A percentile compares a stretch with the other conserved stretches of the same genome.
Conservation (phyloP, 768 basidiomycete genomes). For the Serpula lacrymans region DNA sequence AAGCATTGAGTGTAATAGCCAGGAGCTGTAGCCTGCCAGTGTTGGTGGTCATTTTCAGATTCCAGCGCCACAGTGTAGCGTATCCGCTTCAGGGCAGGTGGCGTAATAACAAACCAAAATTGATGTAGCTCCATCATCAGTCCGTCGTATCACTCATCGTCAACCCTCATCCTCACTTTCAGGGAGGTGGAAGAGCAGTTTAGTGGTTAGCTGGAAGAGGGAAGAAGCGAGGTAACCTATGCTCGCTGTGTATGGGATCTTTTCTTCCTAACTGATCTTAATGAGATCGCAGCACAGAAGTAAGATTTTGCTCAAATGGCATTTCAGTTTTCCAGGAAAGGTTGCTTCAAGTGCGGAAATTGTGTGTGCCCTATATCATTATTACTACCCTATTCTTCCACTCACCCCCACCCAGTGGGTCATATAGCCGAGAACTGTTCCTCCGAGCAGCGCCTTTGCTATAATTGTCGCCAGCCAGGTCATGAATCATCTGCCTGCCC, state of each 20-base stretch:
- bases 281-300: constrained; percentile 29
- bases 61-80: too few species aligned
- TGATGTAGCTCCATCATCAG: constrained; percentile 12
- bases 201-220: constrained; percentile 69
- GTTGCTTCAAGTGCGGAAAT: constrained; percentile 93
- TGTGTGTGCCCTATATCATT: constrained; percentile 29
- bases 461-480: constrained; percentile 93
- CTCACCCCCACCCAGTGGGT: constrained; percentile 80
- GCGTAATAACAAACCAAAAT: constrained; percentile 10
- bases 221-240: constrained; percentile 68
- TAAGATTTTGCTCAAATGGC: constrained; percentile 56
- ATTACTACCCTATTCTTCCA: constrained; percentile 12
- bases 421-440: constrained; percentile 93
- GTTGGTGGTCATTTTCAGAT: too few species aligned
- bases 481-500: constrained; percentile 90
- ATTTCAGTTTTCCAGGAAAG: constrained; percentile 81
- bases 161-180: constrained; percentile 52
- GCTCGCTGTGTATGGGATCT: constrained; percentile 12
- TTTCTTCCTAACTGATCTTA: constrained; percentile 10
- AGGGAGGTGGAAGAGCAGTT: constrained; percentile 66
- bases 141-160: constrained; percentile 25
- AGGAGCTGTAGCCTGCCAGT: too few species aligned
- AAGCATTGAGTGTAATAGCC: too few species aligned
- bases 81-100: constrained; percentile 35
- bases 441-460: constrained; percentile 86